Base-by-base conservation (phyloP, 2,329 filamentous ascomycete genomes). In the Arthrobotrys conoides region DNA sequence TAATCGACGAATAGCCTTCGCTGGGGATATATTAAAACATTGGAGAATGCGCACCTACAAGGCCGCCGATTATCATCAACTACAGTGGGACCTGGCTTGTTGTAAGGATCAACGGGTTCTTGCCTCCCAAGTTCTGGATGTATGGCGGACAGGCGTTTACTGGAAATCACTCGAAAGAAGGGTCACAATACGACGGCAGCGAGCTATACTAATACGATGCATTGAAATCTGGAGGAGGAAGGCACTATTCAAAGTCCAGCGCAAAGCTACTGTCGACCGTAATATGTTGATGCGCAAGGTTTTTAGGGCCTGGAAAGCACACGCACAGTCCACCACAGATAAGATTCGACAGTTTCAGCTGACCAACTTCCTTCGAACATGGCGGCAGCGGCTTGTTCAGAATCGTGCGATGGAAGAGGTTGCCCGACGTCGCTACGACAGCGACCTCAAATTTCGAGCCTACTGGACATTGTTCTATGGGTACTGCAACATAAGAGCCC, bases 391-490 rank as follows among this genome's bases (percentile, higher is more conserved):
- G n/a, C 46, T 73, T 44, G 36, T 27, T 5, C 55, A 70, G 46
- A 72, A 61, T 18, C 69, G 48, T 14, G 69, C 67, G 12, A 27
- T 73, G 51, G 68, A 61, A 30, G 48, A 57, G 27, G 33, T 73
- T 9, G 76, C 76, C 5, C 64, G 63, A 20, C 76, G 64, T n/a
- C 76, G 68, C 8, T 79, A 79, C 38, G 55, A 70, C 1, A 65
- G 69, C 10, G 70, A 79, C 18, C 70, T 79, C 5, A 79, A 79
- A 27, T 79, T 73, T 20, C 18, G 76, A 12, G 76, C 76, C 1
- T 79, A 79, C 27, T 79, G 76, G 76, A 79, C 76, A 16, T 38
- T 72, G 20, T 79, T 72, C 59, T 79, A 77, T n/a, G 73, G 73
- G 24, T 77, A 70, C 46, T 77, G 73, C 59, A 77, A 77, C 49